Evolutionary conservation across 768 basidiomycete genomes (phyloP).

Genomic region (Mycena leptocephala): DNA sequence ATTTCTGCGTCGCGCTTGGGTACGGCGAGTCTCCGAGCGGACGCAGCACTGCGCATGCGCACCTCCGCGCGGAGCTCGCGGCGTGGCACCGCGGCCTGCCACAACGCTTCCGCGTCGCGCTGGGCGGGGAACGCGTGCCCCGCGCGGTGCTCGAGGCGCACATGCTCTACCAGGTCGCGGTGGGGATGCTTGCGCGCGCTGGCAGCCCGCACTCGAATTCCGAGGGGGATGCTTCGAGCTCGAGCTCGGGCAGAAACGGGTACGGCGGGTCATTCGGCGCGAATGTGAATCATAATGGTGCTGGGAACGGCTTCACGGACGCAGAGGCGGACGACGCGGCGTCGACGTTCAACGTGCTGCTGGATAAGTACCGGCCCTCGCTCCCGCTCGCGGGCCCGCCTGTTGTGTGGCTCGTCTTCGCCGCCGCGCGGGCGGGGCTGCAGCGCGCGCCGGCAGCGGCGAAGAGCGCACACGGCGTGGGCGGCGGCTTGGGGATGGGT

Average conservation of each 20-base stretch:
- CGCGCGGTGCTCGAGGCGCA: slow-evolving; percentile 47
- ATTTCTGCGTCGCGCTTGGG: slow-evolving; percentile 45
- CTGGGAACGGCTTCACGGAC: not conserved
- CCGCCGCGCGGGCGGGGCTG: slow-evolving; percentile 29
- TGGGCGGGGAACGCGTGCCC: slow-evolving; percentile 37
- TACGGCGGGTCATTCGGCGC: too few species aligned
- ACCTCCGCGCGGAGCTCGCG: slow-evolving; percentile 38
- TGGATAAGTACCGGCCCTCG: slow-evolving; percentile 44
- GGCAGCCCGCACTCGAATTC: not conserved
- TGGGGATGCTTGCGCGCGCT: slow-evolving; percentile 44
- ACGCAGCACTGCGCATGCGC: not conserved
- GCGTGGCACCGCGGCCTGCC: slow-evolving; percentile 47
- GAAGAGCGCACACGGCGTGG: slow-evolving; percentile 28
- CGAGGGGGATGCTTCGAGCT: not conserved
- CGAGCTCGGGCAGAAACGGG: too few species aligned
- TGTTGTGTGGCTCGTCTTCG: slow-evolving; percentile 43
- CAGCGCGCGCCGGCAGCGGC: not conserved
- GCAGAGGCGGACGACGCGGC: slow-evolving; percentile 37
- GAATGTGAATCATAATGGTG: too few species aligned
- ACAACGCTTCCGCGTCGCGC: slow-evolving; percentile 41
- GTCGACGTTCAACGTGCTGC: slow-evolving; percentile 47
- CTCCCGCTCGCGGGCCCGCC: slow-evolving; percentile 40
- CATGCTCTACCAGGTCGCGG: slow-evolving; percentile 48
- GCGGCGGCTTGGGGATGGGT: not conserved
- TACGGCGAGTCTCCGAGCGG: not conserved